Evolutionary conservation across 2,329 filamentous ascomycete species (phyloP).

Genomic region (Botrytis elliptica): DNA sequence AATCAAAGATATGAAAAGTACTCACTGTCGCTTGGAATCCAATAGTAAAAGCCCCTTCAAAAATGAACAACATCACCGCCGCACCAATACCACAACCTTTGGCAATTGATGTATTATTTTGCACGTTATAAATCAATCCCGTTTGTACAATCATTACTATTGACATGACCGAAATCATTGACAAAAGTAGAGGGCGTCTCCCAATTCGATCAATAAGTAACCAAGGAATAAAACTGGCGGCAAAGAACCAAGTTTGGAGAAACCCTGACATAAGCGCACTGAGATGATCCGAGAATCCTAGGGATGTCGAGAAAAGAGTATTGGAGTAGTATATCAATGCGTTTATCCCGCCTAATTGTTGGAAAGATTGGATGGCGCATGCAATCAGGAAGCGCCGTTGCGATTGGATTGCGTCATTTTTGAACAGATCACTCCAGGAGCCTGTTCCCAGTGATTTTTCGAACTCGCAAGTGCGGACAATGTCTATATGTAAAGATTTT

Average conservation of each 20-base stretch:
- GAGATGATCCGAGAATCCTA: conserved; percentile 45
- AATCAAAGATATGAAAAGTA: neutral
- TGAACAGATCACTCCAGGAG: conserved; percentile 32
- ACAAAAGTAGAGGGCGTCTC: conserved; percentile 66
- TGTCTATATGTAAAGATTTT: conserved; percentile 36
- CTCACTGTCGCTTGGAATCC: conserved; percentile 58
- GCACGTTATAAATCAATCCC: conserved; percentile 44
- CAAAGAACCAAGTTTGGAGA: conserved; percentile 49
- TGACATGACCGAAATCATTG: conserved; percentile 45
- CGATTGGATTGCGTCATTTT: conserved; percentile 42
- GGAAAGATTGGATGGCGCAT: conserved; percentile 49
- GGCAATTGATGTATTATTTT: conserved; percentile 40
- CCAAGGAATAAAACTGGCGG: conserved; percentile 44
- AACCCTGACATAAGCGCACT: conserved; percentile 53
- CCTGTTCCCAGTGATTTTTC: conserved; percentile 41
- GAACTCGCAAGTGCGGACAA: conserved; percentile 38
- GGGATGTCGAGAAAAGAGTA: conserved; percentile 48
- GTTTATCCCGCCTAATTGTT: conserved; percentile 49
- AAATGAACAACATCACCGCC: conserved; percentile 56
- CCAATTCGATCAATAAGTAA: conserved; percentile 55
- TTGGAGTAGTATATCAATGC: conserved; percentile 45
- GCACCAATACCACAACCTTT: conserved; percentile 42
- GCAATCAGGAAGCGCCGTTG: conserved; percentile 52
- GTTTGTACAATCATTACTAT: conserved; percentile 45
- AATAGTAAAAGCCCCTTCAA: conserved; percentile 59